Base-by-base conservation (phyloP, 495 filamentous ascomycete species). In the Letharia lupina region DNA sequence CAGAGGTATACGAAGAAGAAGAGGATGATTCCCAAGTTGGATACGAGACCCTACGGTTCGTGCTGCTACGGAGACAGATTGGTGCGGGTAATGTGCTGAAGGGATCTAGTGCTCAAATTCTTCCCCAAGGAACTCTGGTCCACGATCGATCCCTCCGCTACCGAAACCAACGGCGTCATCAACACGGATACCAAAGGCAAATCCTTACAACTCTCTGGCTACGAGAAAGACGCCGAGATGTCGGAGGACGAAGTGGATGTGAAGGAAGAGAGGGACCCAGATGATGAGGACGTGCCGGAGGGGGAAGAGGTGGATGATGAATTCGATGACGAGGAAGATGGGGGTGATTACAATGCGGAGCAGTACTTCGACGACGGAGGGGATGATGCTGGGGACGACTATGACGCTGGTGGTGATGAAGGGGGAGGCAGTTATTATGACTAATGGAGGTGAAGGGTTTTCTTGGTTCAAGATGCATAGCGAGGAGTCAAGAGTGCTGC, bases 321-420 rank as follows among this genome's bases (percentile, higher is more conserved):
- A 48, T 85, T 82, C 58, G 77, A 80, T 56, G 81, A 84, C 63
- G 82, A 84, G 2, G 81, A 84, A 62, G 82, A 84, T 28, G 82
- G 79, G 13, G 82, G 80, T 1, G 82, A 84, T 66, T 87, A 87
- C 73, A 86, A 87, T 69, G 85, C 85, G 0, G 85, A 87, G 67
- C 79, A 85, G 60, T 87, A 87, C 76, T 88, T 87, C 65, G 85
- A 87, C 69, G 82, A 75, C 45, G 85, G 85, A 11, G 85, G 83
- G 65, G 85, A 88, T 42, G 78, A 74, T 66, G 80, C 78, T 39
- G 80, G 83, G 6, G 80, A 81, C 71, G 77, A 77, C n/a, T 80
- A 77, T 61, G 81, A 77, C 20, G 81, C 75, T 61, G 78, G 73
- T 13, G 82, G 76, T 39, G 82, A 82, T 61, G 64, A 61, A 33